These are phyloP conservation scores for Arbutus unedo DNA, from an alignment of 148 eudicot species.

Conservation along the genomic window DNA sequence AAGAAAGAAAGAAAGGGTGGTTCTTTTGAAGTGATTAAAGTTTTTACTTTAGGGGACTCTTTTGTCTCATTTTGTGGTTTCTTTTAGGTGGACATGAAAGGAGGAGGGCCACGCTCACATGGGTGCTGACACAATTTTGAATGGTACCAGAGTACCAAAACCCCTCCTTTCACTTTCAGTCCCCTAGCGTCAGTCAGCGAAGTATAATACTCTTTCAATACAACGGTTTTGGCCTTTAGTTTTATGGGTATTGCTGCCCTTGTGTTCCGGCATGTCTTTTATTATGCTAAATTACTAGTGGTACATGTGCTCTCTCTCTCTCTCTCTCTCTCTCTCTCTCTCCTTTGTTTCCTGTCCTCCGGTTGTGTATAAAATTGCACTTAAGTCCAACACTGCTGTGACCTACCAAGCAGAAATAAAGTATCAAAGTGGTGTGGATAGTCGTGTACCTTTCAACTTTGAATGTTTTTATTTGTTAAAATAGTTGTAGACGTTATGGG, in stretches of 20 bases:
- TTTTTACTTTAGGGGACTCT: conserved; percentile 36
- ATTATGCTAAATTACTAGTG: conserved; percentile 7
- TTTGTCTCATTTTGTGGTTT: conserved; percentile 72
- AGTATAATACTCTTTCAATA: conserved; percentile 6
- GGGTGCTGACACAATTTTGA: conserved; percentile 68
- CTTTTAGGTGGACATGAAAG: conserved; percentile 60
- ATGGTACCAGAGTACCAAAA: conserved; percentile 31
- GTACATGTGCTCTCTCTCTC: conserved; percentile 14
- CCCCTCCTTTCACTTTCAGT: conserved; percentile 60
- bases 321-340: too few species aligned
- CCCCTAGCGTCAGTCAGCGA: conserved; percentile 19
- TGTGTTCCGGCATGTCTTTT: conserved; percentile 23
- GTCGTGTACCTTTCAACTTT: background rate
- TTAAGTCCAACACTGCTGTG: conserved; percentile 28
- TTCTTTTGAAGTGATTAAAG: conserved; percentile 34
- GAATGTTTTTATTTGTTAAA: background rate
- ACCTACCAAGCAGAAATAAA: conserved; percentile 3
- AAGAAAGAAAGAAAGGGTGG: conserved; percentile 29
- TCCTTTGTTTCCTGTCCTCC: background rate
- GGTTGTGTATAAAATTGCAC: conserved; percentile 22
- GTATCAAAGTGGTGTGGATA: background rate
- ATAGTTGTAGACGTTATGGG: background rate
- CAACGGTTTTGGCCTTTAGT: conserved; percentile 28
- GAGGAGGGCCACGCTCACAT: conserved; percentile 67
- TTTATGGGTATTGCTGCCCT: conserved; percentile 24